Conservation (phyloP, 148 eudicot genomes). For the Diospyros lotus region DNA sequence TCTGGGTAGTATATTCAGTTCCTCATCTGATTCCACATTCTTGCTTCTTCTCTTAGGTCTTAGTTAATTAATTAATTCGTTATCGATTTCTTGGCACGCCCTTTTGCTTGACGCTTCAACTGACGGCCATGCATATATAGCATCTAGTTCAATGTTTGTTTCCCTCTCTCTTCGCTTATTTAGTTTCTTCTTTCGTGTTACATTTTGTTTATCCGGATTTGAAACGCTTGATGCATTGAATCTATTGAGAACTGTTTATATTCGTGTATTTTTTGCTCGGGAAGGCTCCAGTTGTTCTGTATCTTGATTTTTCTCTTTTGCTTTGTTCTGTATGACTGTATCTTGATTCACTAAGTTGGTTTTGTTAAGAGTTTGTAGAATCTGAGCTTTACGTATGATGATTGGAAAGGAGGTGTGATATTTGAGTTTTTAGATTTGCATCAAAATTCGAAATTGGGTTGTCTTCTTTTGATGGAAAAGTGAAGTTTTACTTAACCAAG, state of each 20-base stretch:
- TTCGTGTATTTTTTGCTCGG: constrained; percentile 3
- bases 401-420: background rate
- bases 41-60: constrained; percentile 12
- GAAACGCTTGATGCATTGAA: too few species aligned
- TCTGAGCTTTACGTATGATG: background rate
- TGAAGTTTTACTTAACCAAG: background rate
- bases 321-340: too few species aligned
- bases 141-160: background rate
- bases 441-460: constrained; percentile 26
- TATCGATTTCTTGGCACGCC: background rate
- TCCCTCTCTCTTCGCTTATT: background rate
- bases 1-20: constrained; percentile 8
- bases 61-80: background rate
- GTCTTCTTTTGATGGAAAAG: constrained; percentile 6
- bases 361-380: background rate
- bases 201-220: background rate
- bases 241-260: constrained; percentile 2
- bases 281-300: background rate
- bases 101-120: background rate
- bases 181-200: background rate
- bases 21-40: constrained; percentile 15
- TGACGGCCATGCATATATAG: background rate
- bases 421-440: constrained; percentile 23
- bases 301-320: background rate
- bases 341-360: constrained; percentile 8